A percentile compares a stretch with the other conserved stretches of the same genome.
These are phyloP conservation scores for Auriscalpium vulgare DNA, from an alignment of 768 basidiomycete genomes.

Conservation along the genomic window DNA sequence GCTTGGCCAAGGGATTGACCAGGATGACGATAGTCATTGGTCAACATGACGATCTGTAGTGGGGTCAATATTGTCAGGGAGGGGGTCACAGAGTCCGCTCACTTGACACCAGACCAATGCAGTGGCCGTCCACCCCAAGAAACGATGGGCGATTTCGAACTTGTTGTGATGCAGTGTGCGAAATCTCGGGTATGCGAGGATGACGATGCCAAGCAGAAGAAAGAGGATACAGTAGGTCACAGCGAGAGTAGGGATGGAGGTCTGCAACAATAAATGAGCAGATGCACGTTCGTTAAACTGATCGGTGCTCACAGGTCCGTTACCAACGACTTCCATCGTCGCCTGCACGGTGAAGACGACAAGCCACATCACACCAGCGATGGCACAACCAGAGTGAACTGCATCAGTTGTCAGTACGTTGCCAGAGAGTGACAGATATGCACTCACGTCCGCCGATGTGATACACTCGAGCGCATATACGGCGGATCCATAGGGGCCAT, in stretches of 20 bases:
- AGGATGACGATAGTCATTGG: slow-evolving; percentile 42
- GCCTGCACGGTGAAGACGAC: slow-evolving; percentile 41
- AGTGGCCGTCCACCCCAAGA: slow-evolving; percentile 47
- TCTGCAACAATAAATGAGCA: slow-evolving; percentile 19
- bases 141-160: slow-evolving; percentile 51
- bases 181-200: slow-evolving; percentile 43
- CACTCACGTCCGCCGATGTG: slow-evolving; percentile 44
- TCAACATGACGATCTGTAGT: slow-evolving; percentile 39
- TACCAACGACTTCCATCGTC: slow-evolving; percentile 37
- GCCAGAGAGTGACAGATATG: not conserved
- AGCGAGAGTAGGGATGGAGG: slow-evolving; percentile 39
- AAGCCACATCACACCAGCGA: slow-evolving; percentile 49
- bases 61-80: not conserved
- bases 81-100: slow-evolving; percentile 1
- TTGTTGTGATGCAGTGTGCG: slow-evolving; percentile 40
- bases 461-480: slow-evolving; percentile 47
- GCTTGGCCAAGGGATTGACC: slow-evolving; percentile 34
- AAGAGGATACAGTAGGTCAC: slow-evolving; percentile 45
- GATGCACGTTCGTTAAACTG: not conserved
- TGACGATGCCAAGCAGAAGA: slow-evolving; percentile 39
- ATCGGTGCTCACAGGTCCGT: slow-evolving; percentile 25
- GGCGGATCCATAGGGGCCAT: slow-evolving; percentile 48
- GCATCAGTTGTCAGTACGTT: not conserved
- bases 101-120: slow-evolving; percentile 50
- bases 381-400: slow-evolving; percentile 49